Evolutionary conservation across 345 rosid species (phyloP).

Genomic region (Noccaea caerulescens): DNA sequence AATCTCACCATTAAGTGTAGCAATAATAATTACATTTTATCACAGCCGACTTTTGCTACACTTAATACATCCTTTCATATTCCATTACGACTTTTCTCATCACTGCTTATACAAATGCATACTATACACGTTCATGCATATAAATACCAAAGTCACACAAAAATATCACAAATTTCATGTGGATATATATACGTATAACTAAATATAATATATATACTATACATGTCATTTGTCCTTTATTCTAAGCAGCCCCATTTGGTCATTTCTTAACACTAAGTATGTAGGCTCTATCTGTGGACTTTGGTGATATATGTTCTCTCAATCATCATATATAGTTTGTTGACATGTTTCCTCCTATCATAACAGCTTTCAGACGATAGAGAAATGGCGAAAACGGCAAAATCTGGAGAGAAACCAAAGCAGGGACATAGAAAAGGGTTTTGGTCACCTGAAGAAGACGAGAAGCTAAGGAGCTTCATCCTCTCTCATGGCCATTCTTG

Average conservation of each 20-base stretch:
- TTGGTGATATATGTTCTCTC: constrained; percentile 34
- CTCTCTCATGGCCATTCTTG: constrained; percentile 74
- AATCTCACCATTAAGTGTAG: neutral
- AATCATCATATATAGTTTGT: constrained; percentile 1
- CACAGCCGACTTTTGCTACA: constrained; percentile 22
- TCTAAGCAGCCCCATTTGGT: constrained; percentile 38
- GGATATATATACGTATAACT: neutral
- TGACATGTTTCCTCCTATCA: constrained; percentile 15
- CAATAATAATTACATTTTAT: neutral
- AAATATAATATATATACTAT: neutral
- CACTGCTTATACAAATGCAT: constrained; percentile 26
- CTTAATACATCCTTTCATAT: constrained; percentile 20
- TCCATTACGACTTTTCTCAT: constrained; percentile 23
- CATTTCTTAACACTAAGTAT: constrained; percentile 26
- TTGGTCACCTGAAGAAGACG: constrained; percentile 99
- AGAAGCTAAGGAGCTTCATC: constrained; percentile 64
- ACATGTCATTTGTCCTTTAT: constrained; percentile 27
- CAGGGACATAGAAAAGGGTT: constrained; percentile 78
- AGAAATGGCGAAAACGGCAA: constrained; percentile 39
- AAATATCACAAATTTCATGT: constrained; percentile 9
- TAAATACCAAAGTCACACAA: neutral
- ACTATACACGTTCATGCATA: constrained; percentile 1
- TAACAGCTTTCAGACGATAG: constrained; percentile 12
- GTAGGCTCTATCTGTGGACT: constrained; percentile 15
- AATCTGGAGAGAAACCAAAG: constrained; percentile 59